phyloP scores from a whole-genome alignment of 2,329 filamentous ascomycete species.

The Aspergillus fischeri region DNA sequence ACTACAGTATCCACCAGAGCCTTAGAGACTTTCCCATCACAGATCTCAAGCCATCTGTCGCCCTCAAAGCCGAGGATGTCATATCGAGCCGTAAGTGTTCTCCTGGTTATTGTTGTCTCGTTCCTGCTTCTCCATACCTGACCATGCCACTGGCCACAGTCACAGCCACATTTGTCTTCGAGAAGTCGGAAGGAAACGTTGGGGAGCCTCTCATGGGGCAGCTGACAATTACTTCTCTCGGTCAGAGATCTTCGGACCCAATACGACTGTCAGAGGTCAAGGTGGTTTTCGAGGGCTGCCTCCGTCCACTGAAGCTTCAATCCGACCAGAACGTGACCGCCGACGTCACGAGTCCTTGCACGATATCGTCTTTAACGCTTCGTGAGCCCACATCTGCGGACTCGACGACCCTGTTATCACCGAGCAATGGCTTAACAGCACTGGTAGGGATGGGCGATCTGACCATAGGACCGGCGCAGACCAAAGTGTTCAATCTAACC shows the following conservation, averaged over 20 bases:
- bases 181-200: conserved; percentile 53
- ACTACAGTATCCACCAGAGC: conserved; percentile 47
- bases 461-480: conserved; percentile 62
- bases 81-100: conserved; percentile 44
- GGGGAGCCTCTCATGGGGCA: conserved; percentile 57
- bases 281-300: conserved; percentile 51
- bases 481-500: conserved; percentile 65
- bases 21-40: conserved; percentile 37
- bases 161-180: conserved; percentile 51
- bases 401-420: conserved; percentile 27
- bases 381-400: conserved; percentile 29
- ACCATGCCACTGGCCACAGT: conserved; percentile 34
- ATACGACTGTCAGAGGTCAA: conserved; percentile 48
- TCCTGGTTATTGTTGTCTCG: neutral
- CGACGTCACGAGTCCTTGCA: conserved; percentile 18
- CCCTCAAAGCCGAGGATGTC: conserved; percentile 46
- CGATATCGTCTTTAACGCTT: conserved; percentile 32
- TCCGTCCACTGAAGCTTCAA: conserved; percentile 41
- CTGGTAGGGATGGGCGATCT: conserved; percentile 60
- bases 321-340: conserved; percentile 26
- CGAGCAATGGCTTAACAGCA: conserved; percentile 32
- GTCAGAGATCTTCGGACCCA: conserved; percentile 42
- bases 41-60: conserved; percentile 43
- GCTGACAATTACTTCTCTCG: conserved; percentile 48
- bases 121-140: conserved; percentile 8